phyloP scores from a whole-genome alignment of 306 rosid genomes.

The Quercus cerris region DNA sequence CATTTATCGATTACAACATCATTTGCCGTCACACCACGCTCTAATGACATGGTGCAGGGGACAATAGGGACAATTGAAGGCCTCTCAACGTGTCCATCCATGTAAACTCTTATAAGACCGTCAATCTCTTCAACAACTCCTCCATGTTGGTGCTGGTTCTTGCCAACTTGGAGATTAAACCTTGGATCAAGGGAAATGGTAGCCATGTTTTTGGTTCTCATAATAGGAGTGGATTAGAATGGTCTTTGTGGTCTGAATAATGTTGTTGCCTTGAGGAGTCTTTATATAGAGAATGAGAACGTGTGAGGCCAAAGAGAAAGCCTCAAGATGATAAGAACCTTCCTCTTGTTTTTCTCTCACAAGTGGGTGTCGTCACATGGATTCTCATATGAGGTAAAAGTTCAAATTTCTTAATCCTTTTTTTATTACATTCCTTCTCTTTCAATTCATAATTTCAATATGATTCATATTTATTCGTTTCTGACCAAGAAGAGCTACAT shows the following conservation, averaged over 20 bases:
- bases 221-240: conserved; percentile 6
- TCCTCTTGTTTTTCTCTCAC: conserved; percentile 1
- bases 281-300: conserved; percentile 48
- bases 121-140: conserved; percentile 54
- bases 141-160: conserved; percentile 35
- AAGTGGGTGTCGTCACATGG: conserved; percentile 31
- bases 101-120: conserved; percentile 67
- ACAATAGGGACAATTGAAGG: conserved; percentile 55
- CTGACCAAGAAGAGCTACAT: background rate
- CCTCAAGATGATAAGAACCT: conserved; percentile 11
- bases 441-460: background rate
- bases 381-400: conserved; percentile 25
- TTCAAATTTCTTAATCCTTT: background rate
- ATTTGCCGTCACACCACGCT: conserved; percentile 42
- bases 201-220: conserved; percentile 45
- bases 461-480: background rate
- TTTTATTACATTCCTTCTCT: background rate
- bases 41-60: conserved; percentile 37
- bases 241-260: conserved; percentile 26
- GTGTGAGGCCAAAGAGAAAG: conserved; percentile 2
- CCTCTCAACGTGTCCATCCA: conserved; percentile 70
- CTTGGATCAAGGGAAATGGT: conserved; percentile 49
- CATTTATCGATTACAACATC: conserved; percentile 58
- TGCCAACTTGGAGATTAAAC: conserved; percentile 28
- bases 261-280: conserved; percentile 14